phyloP scores from a whole-genome alignment of 2,329 filamentous ascomycete genomes.

The Lanzia echinophila region DNA sequence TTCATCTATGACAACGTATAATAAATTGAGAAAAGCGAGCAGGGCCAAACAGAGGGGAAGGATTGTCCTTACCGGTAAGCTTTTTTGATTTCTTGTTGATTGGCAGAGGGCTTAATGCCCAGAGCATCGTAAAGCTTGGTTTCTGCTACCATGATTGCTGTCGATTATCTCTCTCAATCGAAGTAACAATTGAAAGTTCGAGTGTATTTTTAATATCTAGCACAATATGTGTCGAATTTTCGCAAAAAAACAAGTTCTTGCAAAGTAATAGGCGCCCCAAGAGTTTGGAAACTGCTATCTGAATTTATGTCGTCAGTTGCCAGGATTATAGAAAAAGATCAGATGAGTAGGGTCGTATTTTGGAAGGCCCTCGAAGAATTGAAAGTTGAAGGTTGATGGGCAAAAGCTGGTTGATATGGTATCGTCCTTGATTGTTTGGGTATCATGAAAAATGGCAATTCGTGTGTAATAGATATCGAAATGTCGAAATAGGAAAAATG shows the following conservation, averaged over 20 bases:
- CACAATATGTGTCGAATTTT: too few species aligned
- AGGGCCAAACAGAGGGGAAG: background rate
- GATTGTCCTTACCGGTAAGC: constrained; percentile 65
- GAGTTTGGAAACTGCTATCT: background rate
- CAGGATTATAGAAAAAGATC: background rate
- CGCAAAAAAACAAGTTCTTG: constrained; percentile 8
- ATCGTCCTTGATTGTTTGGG: background rate
- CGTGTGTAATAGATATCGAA: background rate
- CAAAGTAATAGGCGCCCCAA: background rate
- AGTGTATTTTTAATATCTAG: too few species aligned
- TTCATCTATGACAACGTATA: background rate
- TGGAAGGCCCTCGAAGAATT: background rate
- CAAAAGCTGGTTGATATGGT: background rate
- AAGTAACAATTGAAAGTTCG: background rate
- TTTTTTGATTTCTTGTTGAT: constrained; percentile 95
- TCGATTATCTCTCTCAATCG: background rate
- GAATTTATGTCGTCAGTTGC: constrained; percentile 3
- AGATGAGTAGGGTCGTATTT: background rate
- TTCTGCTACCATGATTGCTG: constrained; percentile 74
- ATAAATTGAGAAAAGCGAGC: background rate
- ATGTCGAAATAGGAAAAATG: background rate
- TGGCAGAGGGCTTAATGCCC: constrained; percentile 68
- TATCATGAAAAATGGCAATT: background rate
- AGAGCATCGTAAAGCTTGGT: constrained; percentile 91
- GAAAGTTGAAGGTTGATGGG: background rate